Conservation (phyloP, 2,329 filamentous ascomycete species). For the Aspergillus luchuensis region DNA sequence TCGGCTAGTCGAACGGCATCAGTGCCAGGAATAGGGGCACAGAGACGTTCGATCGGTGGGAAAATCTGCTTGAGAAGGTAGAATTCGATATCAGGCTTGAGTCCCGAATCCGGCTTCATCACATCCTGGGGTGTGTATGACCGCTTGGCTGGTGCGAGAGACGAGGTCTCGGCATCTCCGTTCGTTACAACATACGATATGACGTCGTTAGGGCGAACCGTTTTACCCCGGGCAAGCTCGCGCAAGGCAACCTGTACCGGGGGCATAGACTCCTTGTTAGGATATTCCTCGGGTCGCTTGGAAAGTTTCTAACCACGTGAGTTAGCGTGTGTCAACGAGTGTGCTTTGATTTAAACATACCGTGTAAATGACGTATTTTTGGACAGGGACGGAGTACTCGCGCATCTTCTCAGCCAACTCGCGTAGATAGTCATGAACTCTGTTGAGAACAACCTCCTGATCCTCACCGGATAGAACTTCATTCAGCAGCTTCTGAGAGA, state of each 20-base stretch:
- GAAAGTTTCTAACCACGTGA: conserved; percentile 69
- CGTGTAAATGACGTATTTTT: conserved; percentile 97
- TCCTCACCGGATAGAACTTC: conserved; percentile 95
- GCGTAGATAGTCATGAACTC: conserved; percentile 90
- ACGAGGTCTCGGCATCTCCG: conserved; percentile 62
- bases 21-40: conserved; percentile 91
- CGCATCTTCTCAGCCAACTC: conserved; percentile 87
- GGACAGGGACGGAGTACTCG: conserved; percentile 69
- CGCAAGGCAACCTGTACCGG: conserved; percentile 94
- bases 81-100: conserved; percentile 92
- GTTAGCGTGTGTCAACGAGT: conserved; percentile 20
- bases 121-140: conserved; percentile 86
- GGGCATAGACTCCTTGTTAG: conserved; percentile 92
- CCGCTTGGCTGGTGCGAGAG: conserved; percentile 74
- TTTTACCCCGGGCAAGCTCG: conserved; percentile 82
- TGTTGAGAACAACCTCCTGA: conserved; percentile 79
- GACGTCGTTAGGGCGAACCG: conserved; percentile 88
- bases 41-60: conserved; percentile 94
- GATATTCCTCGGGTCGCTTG: conserved; percentile 90
- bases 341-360: conserved; percentile 35
- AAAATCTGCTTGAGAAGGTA: conserved; percentile 98
- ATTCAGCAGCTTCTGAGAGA: conserved; percentile 85
- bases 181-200: conserved; percentile 91
- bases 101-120: conserved; percentile 70
- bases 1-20: conserved; percentile 88